Conservation (phyloP, 495 filamentous ascomycete species). For the Penicillium silybi region DNA sequence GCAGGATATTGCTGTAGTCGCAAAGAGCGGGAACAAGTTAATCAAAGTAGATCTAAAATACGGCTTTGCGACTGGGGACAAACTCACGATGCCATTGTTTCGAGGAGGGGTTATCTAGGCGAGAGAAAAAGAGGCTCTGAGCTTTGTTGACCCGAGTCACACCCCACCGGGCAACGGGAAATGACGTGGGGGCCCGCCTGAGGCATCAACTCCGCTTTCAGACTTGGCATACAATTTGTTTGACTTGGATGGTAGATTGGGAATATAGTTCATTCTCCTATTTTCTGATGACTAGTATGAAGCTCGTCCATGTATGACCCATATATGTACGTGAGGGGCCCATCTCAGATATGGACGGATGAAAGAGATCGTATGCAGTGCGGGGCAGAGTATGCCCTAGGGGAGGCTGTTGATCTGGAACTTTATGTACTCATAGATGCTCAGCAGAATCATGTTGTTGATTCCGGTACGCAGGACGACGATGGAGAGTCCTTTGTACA, state of each 20-base stretch:
- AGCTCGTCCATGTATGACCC: constrained; percentile 21
- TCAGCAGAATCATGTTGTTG: constrained; percentile 49
- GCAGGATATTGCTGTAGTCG: constrained; percentile 45
- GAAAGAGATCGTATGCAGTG: not conserved
- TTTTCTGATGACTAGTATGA: constrained; percentile 20
- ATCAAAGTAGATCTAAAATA: not conserved
- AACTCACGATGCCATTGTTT: constrained; percentile 45
- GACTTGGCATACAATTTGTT: not conserved
- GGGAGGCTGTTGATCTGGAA: constrained; percentile 36
- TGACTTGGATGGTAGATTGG: not conserved
- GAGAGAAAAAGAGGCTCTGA: constrained; percentile 8
- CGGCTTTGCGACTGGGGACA: not conserved
- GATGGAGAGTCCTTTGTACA: constrained; percentile 48
- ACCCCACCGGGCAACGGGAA: constrained; percentile 34
- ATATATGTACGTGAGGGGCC: constrained; percentile 21
- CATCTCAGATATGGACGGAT: not conserved
- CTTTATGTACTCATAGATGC: constrained; percentile 45
- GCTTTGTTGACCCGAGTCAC: constrained; percentile 36
- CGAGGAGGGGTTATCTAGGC: constrained; percentile 9
- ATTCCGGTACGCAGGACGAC: constrained; percentile 44
- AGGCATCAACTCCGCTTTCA: constrained; percentile 15
- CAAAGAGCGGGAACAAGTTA: not conserved
- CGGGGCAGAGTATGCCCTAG: not conserved
- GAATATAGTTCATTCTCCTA: constrained; percentile 19
- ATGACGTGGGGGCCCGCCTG: constrained; percentile 34